Base-by-base conservation (phyloP, 2,329 filamentous ascomycete genomes). In the Sodiomyces alkalinus region DNA sequence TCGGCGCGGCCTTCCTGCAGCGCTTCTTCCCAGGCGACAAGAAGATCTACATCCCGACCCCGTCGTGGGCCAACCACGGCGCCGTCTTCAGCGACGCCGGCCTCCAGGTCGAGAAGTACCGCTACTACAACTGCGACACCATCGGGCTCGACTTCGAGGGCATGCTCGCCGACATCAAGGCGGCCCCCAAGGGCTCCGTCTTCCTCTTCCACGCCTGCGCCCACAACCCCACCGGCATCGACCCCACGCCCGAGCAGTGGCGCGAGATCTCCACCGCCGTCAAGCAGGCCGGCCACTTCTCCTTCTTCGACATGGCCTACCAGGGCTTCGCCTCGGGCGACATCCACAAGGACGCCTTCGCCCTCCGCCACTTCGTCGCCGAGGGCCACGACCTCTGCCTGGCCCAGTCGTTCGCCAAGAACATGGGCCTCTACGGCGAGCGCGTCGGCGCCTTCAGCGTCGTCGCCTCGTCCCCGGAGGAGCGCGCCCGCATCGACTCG, bases 231-330 rank as follows among this genome's bases (percentile, higher is more conserved):
- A 96, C 90, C 39, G 87, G 87, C 52, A 80, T 96, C 46, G 87
- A 96, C 60, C 90, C 87, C 19, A 93, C 81, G 22, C 61, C 73
- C 46, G 79, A 82, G 55, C 87, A 96, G 65, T 96, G 87, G 87
- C 73, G 73, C 58, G 66, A 87, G 62, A 90, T 98, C 55, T 82
- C 80, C 56, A 62, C 79, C 36, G 80, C 78, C 36, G 74, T 93
- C 56, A 92, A 92, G 71, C 69, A 74, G 52, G 74, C 80, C 54
- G 75, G 68, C 28, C 87, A 96, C 69, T 92, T 79, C 55, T 76
- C 83, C 46, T 94, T 98, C 73, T 98, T 96, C 63, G 87, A 96
- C 58, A 94, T 94, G 86, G 87, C 87, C 39, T 98, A 98, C 69
- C 87, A 98, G 63, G 87, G 87, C 45, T 96, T 98, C 50, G 87